phyloP scores from a whole-genome alignment of 345 rosid species.

The Rhodomyrtus tomentosa region DNA sequence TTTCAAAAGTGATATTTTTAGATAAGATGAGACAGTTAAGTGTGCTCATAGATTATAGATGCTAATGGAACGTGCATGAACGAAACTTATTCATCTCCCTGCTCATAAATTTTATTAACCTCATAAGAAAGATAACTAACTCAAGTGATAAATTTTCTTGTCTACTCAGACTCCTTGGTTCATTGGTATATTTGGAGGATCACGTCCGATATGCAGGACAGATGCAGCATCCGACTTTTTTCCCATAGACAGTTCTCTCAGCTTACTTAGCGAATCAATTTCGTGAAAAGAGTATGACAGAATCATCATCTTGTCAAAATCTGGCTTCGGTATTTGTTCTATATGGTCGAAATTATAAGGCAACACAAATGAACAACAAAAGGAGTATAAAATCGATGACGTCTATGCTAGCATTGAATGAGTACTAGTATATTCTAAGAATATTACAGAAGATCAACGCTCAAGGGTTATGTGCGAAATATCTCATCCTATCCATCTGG shows the following conservation, averaged over 20 bases:
- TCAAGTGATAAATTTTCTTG: neutral
- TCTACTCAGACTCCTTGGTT: neutral
- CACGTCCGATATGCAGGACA: neutral
- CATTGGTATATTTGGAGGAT: neutral
- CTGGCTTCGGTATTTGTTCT: neutral
- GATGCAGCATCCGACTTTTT: neutral
- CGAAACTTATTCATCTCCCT: neutral
- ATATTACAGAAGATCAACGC: neutral
- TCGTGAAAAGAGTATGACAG: neutral
- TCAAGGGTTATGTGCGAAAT: neutral
- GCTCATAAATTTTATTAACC: neutral
- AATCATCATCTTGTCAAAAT: neutral
- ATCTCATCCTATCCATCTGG: neutral
- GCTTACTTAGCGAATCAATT: neutral
- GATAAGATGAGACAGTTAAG: neutral
- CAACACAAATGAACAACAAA: neutral
- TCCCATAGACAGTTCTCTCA: neutral
- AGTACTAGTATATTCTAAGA: neutral
- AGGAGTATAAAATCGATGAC: neutral
- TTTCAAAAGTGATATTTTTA: neutral
- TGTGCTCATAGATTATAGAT: neutral
- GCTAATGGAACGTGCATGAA: neutral
- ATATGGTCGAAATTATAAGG: neutral
- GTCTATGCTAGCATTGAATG: neutral
- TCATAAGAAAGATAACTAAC: neutral